Percentiles rank a stretch among this genome's conserved stretches.
phyloP scores from a whole-genome alignment of 345 rosid genomes.

The Firmiana major region DNA sequence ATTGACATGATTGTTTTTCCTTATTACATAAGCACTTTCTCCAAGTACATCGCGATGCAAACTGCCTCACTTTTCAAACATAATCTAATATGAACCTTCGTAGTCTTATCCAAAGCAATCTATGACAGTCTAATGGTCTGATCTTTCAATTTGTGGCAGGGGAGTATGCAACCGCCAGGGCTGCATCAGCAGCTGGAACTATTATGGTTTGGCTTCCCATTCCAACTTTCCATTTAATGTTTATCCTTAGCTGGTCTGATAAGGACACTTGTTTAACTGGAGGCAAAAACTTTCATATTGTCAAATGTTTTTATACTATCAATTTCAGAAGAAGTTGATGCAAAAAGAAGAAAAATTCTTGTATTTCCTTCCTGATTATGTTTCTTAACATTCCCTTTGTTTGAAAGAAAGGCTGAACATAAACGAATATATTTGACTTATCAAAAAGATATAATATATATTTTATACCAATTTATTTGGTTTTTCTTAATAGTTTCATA shows the following conservation, averaged over 20 bases:
- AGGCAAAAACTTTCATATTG: not conserved
- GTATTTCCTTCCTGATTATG: not conserved
- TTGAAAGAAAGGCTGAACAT: not conserved
- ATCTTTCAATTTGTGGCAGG: conserved; percentile 41
- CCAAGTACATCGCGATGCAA: not conserved
- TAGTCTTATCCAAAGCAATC: not conserved
- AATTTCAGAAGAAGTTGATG: not conserved
- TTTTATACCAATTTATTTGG: not conserved
- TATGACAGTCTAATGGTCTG: not conserved
- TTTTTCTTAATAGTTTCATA: not conserved
- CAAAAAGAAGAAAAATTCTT: not conserved
- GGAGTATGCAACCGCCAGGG: conserved; percentile 90
- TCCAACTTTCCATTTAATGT: not conserved
- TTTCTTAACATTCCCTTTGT: not conserved
- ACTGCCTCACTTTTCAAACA: not conserved
- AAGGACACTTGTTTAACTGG: too few relatives aligned
- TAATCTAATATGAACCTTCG: not conserved
- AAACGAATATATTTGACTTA: not conserved
- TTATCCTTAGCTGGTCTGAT: too few relatives aligned
- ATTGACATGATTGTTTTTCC: not conserved
- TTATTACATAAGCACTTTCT: not conserved
- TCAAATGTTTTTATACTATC: not conserved
- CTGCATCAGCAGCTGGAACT: conserved; percentile 80
- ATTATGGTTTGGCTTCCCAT: conserved; percentile 57
- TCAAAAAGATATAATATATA: too few relatives aligned